Conservation (phyloP, 495 filamentous ascomycete species). For the Lindgomyces ingoldianus region DNA sequence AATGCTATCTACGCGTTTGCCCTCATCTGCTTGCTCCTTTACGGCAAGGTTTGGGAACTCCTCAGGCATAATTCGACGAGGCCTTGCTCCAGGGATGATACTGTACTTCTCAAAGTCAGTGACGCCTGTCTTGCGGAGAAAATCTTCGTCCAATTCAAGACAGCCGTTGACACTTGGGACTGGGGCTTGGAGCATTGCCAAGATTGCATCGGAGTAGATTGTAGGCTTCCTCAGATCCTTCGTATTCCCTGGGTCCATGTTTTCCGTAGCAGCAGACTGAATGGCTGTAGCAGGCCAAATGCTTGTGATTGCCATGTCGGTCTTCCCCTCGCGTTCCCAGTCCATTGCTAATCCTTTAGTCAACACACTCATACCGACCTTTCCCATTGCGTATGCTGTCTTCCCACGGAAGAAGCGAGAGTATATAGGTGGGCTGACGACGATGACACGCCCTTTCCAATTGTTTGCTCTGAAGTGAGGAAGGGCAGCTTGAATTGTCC, state of each 20-base stretch:
- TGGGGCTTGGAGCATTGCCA: constrained; percentile 70
- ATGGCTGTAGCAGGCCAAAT: constrained; percentile 76
- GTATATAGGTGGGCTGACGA: constrained; percentile 85
- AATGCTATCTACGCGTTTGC: constrained; percentile 67
- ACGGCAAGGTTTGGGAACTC: constrained; percentile 71
- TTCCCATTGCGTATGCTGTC: constrained; percentile 85
- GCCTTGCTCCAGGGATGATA: constrained; percentile 62
- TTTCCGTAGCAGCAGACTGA: constrained; percentile 70
- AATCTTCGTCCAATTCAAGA: constrained; percentile 79
- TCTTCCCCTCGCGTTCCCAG: constrained; percentile 64
- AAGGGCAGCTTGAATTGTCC: constrained; percentile 63
- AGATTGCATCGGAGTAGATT: constrained; percentile 78
- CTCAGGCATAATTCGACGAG: constrained; percentile 77
- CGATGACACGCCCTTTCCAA: constrained; percentile 67
- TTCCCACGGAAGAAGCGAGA: constrained; percentile 82
- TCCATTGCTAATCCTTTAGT: constrained; percentile 84
- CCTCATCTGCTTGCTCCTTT: constrained; percentile 81
- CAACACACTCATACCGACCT: constrained; percentile 80
- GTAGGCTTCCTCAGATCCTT: constrained; percentile 67
- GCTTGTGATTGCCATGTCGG: constrained; percentile 74
- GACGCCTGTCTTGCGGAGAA: constrained; percentile 65
- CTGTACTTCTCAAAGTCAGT: constrained; percentile 75
- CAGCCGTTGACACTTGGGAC: constrained; percentile 65
- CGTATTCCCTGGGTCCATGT: constrained; percentile 45
- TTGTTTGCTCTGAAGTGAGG: constrained; percentile 59